A percentile compares a stretch with the other conserved stretches of the same genome.
Conservation (phyloP, 1,139 yeast species). For the Nakaseomyces uthaithaninus region DNA sequence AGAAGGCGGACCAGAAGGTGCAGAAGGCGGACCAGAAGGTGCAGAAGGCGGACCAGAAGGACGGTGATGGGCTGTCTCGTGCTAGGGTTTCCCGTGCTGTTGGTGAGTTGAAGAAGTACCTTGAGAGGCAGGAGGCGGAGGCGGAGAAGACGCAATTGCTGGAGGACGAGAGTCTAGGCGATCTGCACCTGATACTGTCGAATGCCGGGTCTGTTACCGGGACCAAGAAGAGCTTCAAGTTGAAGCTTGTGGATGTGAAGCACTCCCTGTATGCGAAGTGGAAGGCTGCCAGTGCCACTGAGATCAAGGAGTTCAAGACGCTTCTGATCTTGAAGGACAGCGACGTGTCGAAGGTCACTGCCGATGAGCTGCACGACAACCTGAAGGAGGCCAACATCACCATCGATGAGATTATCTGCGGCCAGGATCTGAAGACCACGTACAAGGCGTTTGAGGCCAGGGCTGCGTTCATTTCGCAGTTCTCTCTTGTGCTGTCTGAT, state of each 20-base stretch:
- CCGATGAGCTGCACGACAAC: constrained; percentile 47
- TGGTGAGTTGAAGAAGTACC: constrained; percentile 43
- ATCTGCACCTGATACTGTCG: constrained; percentile 43
- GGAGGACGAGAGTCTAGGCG: constrained; percentile 40
- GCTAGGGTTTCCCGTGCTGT: constrained; percentile 38
- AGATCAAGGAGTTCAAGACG: constrained; percentile 44
- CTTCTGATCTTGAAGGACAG: constrained; percentile 54
- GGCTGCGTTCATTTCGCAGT: constrained; percentile 51
- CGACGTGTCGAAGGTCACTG: constrained; percentile 28
- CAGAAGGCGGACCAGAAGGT: neutral
- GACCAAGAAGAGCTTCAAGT: constrained; percentile 61
- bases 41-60: neutral
- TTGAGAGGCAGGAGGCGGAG: constrained; percentile 32
- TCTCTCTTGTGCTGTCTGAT: constrained; percentile 74
- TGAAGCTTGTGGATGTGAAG: constrained; percentile 45
- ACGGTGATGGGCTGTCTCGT: constrained; percentile 1
- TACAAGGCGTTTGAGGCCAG: constrained; percentile 64
- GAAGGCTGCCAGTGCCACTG: constrained; percentile 29
- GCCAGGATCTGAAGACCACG: constrained; percentile 53
- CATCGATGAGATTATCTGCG: constrained; percentile 38
- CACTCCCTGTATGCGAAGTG: constrained; percentile 29
- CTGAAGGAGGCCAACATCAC: constrained; percentile 45
- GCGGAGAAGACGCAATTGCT: constrained; percentile 33
- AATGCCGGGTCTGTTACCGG: constrained; percentile 51
- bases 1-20: no score